phyloP scores from a whole-genome alignment of 2,329 filamentous ascomycete genomes.

The Cytospora mali region DNA sequence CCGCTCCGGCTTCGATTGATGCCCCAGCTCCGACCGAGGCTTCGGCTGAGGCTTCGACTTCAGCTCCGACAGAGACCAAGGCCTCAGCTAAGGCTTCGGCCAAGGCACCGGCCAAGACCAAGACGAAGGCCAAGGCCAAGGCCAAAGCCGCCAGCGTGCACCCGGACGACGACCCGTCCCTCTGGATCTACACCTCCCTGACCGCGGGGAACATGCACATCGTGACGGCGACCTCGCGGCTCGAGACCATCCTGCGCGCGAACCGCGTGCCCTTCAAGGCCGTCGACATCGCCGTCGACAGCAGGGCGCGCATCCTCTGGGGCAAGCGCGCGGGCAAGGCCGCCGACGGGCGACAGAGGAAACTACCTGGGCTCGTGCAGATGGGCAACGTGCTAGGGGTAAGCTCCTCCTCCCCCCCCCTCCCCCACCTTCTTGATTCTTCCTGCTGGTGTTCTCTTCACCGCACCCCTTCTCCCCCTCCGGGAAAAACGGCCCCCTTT shows the following conservation, averaged over 20 bases:
- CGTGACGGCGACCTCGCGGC: constrained; percentile 89
- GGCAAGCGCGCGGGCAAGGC: constrained; percentile 78
- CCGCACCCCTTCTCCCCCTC: no score
- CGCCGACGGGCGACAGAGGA: constrained; percentile 63
- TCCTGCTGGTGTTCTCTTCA: no score
- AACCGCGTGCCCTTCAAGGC: constrained; percentile 94
- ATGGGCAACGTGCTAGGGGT: constrained; percentile 84
- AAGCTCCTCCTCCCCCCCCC: constrained; percentile 40
- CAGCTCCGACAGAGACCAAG: constrained; percentile 1
- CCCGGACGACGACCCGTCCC: constrained; percentile 66
- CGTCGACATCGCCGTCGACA: constrained; percentile 87
- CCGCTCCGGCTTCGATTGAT: not conserved
- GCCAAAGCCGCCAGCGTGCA: constrained; percentile 33
- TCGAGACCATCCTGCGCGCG: constrained; percentile 94
- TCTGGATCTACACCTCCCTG: constrained; percentile 95
- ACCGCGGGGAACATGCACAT: constrained; percentile 96
- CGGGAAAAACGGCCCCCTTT: no score
- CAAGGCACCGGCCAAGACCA: constrained; percentile 19
- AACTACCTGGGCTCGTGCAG: constrained; percentile 87
- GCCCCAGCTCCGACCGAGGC: constrained; percentile 1
- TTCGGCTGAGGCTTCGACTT: not conserved
- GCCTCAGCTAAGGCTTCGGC: constrained; percentile 16
- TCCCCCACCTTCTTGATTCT: no score
- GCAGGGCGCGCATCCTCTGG: constrained; percentile 87
- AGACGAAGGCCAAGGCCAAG: constrained; percentile 27